Percentiles rank a stretch among this genome's conserved stretches.
Evolutionary conservation across 2,329 filamentous ascomycete genomes (phyloP).

Genomic region (Trichoderma gracile): DNA sequence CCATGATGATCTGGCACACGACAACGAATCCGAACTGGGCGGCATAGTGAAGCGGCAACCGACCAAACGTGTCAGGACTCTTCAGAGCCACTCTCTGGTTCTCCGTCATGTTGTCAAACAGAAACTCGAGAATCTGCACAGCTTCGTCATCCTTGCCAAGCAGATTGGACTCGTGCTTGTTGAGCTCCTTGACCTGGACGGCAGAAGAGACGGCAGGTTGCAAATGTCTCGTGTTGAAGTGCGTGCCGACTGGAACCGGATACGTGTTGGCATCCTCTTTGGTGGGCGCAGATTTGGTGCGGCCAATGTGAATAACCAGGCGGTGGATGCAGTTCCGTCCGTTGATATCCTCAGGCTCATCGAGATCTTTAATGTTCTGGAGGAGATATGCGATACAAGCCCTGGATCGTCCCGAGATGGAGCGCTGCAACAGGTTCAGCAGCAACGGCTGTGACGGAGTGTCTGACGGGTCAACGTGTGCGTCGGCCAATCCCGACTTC

Average conservation of each 20-base stretch:
- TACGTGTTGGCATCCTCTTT: constrained; percentile 56
- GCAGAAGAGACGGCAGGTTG: constrained; percentile 73
- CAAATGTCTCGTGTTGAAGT: constrained; percentile 70
- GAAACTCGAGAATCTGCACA: constrained; percentile 63
- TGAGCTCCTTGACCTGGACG: constrained; percentile 58
- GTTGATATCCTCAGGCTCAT: constrained; percentile 91
- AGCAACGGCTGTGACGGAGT: constrained; percentile 62
- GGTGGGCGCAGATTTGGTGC: constrained; percentile 57
- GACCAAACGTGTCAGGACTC: constrained; percentile 74
- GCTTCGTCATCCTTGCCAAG: constrained; percentile 71
- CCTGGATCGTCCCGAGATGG: constrained; percentile 69
- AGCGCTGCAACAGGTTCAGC: constrained; percentile 76
- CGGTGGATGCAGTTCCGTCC: constrained; percentile 91
- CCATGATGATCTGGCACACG: constrained; percentile 85
- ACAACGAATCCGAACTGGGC: constrained; percentile 92
- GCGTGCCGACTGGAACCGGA: constrained; percentile 50
- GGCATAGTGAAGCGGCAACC: constrained; percentile 86
- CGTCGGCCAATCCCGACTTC: constrained; percentile 57
- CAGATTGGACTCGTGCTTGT: constrained; percentile 66
- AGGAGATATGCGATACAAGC: constrained; percentile 72
- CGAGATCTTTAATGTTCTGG: constrained; percentile 66
- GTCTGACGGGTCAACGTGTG: constrained; percentile 45
- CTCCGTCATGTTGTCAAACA: constrained; percentile 67
- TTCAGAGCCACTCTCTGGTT: constrained; percentile 68
- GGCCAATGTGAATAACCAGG: constrained; percentile 86